Conservation (phyloP, 352 stramenopile genomes). For the Phytophthora sojae region DNA sequence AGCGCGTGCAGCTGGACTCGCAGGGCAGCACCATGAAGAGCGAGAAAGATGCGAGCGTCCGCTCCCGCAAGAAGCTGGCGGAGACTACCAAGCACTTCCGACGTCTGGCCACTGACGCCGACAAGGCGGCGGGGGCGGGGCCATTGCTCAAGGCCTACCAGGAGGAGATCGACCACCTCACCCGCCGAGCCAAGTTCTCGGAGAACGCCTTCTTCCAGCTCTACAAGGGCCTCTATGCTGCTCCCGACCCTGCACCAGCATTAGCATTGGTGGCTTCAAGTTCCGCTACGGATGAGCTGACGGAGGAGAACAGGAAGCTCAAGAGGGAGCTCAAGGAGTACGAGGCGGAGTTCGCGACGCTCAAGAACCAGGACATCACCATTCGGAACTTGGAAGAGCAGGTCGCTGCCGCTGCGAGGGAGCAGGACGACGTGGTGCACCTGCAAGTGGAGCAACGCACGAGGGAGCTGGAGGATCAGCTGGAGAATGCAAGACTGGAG, state of each 20-base stretch:
- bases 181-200: conserved; percentile 90
- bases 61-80: conserved; percentile 85
- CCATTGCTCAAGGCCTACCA: conserved; percentile 90
- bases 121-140: conserved; percentile 70
- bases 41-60: conserved; percentile 82
- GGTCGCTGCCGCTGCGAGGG: conserved; percentile 80
- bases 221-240: conserved; percentile 88
- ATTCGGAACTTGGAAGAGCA: conserved; percentile 96
- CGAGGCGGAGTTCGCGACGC: conserved; percentile 93
- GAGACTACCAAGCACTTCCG: conserved; percentile 88
- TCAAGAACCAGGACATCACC: conserved; percentile 98
- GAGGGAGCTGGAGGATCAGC: conserved; percentile 67
- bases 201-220: conserved; percentile 92
- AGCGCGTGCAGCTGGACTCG: conserved; percentile 79
- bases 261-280: conserved; percentile 66
- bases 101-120: conserved; percentile 62
- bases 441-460: conserved; percentile 67
- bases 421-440: conserved; percentile 72
- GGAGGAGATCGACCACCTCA: conserved; percentile 94
- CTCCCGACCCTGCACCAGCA: conserved; percentile 82
- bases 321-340: conserved; percentile 93
- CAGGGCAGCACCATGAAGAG: conserved; percentile 85
- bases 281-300: conserved; percentile 56
- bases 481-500: conserved; percentile 77
- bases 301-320: conserved; percentile 93